A percentile compares a stretch with the other conserved stretches of the same genome.
These are phyloP conservation scores for Rhodotorula sp. DNA, from an alignment of 1,284 basidiomycete genomes.

Conservation along the genomic window DNA sequence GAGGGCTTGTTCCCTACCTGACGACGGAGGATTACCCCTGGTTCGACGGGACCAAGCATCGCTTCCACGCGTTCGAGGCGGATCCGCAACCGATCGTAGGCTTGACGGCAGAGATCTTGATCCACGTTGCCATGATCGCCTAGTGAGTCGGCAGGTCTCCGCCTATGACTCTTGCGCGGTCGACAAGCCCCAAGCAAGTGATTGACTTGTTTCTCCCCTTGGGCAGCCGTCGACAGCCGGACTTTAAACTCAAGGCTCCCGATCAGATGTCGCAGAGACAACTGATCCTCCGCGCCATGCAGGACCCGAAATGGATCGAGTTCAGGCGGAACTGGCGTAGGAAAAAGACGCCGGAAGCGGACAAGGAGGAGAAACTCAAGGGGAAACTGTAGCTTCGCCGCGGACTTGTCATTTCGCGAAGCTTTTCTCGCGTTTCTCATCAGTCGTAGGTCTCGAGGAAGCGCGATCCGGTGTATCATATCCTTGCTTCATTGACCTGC, in stretches of 20 bases:
- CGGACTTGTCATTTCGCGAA: too few species aligned
- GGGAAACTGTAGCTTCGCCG: neutral
- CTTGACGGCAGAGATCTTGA: slow-evolving; percentile 41
- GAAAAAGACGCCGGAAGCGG: slow-evolving; percentile 4
- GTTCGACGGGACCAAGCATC: slow-evolving; percentile 33
- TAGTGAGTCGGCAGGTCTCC: slow-evolving; percentile 20
- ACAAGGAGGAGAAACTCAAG: neutral
- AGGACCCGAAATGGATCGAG: slow-evolving; percentile 18
- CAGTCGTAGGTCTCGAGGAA: neutral
- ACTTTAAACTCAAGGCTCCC: slow-evolving; percentile 34
- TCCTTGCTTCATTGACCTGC: neutral
- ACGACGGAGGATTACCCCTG: slow-evolving; percentile 37
- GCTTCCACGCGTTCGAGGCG: slow-evolving; percentile 42
- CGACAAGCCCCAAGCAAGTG: too few species aligned
- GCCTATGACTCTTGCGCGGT: too few species aligned
- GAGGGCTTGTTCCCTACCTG: slow-evolving; percentile 34
- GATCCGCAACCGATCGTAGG: slow-evolving; percentile 31
- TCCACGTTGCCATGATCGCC: slow-evolving; percentile 40
- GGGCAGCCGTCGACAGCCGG: slow-evolving; percentile 28
- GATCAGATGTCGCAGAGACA: slow-evolving; percentile 24
- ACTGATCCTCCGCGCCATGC: slow-evolving; percentile 28
- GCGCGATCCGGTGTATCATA: neutral
- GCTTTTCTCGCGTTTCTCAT: neutral
- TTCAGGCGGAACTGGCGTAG: neutral
- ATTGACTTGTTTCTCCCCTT: neutral